These are phyloP conservation scores for Pelargonium australe DNA, from an alignment of 441 rosid species.

Conservation along the genomic window DNA sequence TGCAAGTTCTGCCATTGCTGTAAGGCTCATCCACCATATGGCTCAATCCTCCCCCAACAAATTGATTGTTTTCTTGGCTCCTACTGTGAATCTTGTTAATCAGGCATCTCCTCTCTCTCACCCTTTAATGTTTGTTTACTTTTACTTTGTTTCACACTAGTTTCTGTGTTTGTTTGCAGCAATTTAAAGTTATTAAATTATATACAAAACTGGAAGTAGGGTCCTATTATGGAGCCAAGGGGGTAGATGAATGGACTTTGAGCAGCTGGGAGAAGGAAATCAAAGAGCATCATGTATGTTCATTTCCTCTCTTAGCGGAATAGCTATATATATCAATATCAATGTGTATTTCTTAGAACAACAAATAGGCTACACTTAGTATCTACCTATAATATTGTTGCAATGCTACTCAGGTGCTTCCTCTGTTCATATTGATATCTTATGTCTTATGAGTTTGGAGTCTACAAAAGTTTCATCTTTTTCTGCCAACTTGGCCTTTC, in stretches of 20 bases:
- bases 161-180: slow-evolving; percentile 40
- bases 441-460: no score
- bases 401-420: no score
- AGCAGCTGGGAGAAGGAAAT: slow-evolving; percentile 65
- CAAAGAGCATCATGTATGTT: slow-evolving; percentile 55
- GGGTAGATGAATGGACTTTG: slow-evolving; percentile 62
- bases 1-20: slow-evolving; percentile 49
- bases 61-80: slow-evolving; percentile 65
- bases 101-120: slow-evolving; percentile 36
- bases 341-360: no score
- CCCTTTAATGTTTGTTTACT: not conserved
- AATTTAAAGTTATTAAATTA: slow-evolving; percentile 47
- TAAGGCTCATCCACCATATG: slow-evolving; percentile 53
- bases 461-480: no score
- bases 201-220: slow-evolving; percentile 45
- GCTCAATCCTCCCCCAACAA: slow-evolving; percentile 33
- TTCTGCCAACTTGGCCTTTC: no score
- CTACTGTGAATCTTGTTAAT: slow-evolving; percentile 68
- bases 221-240: slow-evolving; percentile 69
- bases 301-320: not conserved
- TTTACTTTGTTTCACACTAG: not conserved
- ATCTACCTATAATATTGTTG: no score
- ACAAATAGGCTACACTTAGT: no score
- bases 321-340: no score
- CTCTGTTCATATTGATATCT: no score